Conservation (phyloP, 2,329 filamentous ascomycete genomes). For the Fusarium sp. region DNA sequence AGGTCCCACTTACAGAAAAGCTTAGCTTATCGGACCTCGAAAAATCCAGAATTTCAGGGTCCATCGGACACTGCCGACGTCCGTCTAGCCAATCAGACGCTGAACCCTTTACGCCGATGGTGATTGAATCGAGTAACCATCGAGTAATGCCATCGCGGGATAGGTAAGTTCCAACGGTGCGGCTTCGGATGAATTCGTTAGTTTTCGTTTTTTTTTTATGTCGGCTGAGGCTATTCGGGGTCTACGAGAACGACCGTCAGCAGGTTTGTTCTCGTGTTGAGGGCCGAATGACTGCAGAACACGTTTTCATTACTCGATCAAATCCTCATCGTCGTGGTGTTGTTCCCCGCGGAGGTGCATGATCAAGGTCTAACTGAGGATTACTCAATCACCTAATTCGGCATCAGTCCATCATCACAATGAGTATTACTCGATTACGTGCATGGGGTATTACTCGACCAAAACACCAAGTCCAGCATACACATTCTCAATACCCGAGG, state of each 20-base stretch:
- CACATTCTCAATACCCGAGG: constrained; percentile 2
- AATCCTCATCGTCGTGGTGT: constrained; percentile 8
- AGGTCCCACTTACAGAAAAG: constrained; percentile 30
- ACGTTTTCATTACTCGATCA: constrained; percentile 35
- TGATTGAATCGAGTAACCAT: constrained; percentile 62
- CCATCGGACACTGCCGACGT: constrained; percentile 44
- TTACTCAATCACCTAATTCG: constrained; percentile 9
- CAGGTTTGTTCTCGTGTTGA: constrained; percentile 13
- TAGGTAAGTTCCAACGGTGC: background rate
- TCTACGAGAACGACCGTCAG: constrained; percentile 7
- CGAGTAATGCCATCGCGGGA: constrained; percentile 51
- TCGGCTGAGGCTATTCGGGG: constrained; percentile 12
- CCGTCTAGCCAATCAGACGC: constrained; percentile 42
- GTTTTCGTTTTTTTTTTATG: background rate
- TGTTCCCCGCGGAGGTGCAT: constrained; percentile 19
- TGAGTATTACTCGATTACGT: background rate
- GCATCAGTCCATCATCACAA: constrained; percentile 17
- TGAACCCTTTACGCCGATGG: constrained; percentile 26
- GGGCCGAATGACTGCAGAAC: constrained; percentile 14
- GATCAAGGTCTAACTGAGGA: constrained; percentile 5
- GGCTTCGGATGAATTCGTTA: background rate
- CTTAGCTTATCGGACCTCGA: constrained; percentile 16
- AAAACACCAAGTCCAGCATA: constrained; percentile 21
- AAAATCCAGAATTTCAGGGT: constrained; percentile 24
- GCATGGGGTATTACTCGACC: constrained; percentile 28